Base-by-base conservation (phyloP, 1,139 yeast species). In the Cylindricascospora bacillispora region DNA sequence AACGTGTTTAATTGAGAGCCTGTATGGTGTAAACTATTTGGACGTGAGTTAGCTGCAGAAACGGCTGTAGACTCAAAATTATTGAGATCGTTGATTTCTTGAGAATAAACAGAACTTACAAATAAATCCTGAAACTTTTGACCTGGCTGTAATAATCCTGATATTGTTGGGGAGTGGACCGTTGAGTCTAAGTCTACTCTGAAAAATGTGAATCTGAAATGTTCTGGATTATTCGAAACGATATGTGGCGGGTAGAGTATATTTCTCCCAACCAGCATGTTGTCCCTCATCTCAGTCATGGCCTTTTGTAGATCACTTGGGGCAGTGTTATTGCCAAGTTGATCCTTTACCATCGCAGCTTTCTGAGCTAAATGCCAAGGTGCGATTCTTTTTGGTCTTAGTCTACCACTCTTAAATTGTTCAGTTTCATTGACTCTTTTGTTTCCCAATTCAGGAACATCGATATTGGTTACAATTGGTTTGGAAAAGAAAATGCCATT, bases 101-200 rank as follows among this genome's bases (percentile, higher is more conserved):
- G 31, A 2, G 47, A 28, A 32, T 65, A 64, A 20, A 55, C 59
- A 3, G 61, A 49, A 2, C 60, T 55, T 5, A 57, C 56, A 39
- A 71, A 70, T 19, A 71, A 47, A 36, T 70, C 74, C 11, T 60
- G 60, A 43, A 68, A 68, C 2, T 62, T 57, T 32, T 64, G 68
- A 4, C 65, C 70, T 6, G 70, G 70, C 40, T 69, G 75, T 24
- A 83, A 52, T 20, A 86, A 60, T 0, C 95, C 97, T 10, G 93
- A 76, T 21, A 89, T 73, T 3, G 80, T 76, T 1, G 95, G 89
- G 0, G 95, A 73, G 54, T 89, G 97, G 11, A 89, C 73, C 0
- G 98, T 89, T 11, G 83, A 73, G 13, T 78, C 81, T 42, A 89
- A 59, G 46, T 85, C 94, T 42, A 86, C 95, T 40, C 97, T 65